Conservation (phyloP, 73 alveolate genomes). For the Breviolum minutum region DNA sequence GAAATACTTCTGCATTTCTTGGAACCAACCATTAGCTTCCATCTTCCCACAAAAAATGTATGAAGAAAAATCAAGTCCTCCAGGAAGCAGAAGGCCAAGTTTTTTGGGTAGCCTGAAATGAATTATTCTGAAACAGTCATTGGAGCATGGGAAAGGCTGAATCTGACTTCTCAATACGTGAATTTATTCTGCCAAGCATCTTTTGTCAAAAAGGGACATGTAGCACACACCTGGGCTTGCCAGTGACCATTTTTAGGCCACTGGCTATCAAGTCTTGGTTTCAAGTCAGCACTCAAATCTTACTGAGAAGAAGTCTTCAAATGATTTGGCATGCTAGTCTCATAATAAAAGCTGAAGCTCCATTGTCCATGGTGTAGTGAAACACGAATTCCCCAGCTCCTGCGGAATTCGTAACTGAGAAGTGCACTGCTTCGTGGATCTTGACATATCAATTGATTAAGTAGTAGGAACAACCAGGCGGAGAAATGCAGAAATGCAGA, state of each 20-base stretch:
- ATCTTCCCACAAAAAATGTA: too few relatives aligned
- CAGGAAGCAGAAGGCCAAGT: conserved; percentile 80
- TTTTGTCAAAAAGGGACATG: conserved; percentile 84
- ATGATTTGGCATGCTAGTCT: not conserved
- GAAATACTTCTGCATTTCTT: not conserved
- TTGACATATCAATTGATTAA: not conserved
- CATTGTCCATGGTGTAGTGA: conserved; percentile 90
- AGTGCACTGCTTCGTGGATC: not conserved
- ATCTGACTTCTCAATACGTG: too few relatives aligned
- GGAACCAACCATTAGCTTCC: too few relatives aligned
- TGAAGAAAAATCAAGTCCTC: not conserved
- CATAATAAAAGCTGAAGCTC: not conserved
- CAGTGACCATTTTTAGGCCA: too few relatives aligned
- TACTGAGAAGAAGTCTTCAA: not conserved
- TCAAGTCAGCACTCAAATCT: not conserved
- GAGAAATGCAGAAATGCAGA: not conserved
- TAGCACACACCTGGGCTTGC: conserved; percentile 59
- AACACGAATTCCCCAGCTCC: conserved; percentile 92
- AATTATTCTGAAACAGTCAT: not conserved
- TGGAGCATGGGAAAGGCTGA: not conserved
- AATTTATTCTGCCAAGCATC: conserved; percentile 14
- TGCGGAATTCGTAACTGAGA: not conserved
- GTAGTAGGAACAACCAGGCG: too few relatives aligned
- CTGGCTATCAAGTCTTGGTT: too few relatives aligned
- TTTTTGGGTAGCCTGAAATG: conserved; percentile 66